Evolutionary conservation across 2,329 filamentous ascomycete genomes (phyloP), one percentile per base, ranked within the genome.

Genomic region (Beauveria pseudobassiana): DNA sequence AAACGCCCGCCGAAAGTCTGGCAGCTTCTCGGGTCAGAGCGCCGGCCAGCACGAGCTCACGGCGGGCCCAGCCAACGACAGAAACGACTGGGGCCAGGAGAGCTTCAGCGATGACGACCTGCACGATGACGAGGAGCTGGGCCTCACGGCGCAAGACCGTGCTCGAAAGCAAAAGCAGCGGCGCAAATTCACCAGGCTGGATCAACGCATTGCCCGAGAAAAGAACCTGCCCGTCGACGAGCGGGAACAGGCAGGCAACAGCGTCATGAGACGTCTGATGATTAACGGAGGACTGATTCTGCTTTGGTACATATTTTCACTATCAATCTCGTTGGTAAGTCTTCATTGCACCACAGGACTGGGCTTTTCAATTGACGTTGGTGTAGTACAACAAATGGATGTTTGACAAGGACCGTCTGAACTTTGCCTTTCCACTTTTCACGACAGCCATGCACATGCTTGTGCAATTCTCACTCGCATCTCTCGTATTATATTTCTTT

Each of bases 341-440:
- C 18, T 52, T 14, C 5, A 14, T n/a, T 22, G 28, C 43, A 45
- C 55, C 60, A 50, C 45, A 18, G 28, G 51, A 38, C 18, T n/a
- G 16, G 30, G 16, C 26, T n/a, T 22, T 14, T 22, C 51, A 49
- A 71, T 70, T 46, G 26, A 49, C 45, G 14, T 53, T 65, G 93
- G 88, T 98, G 55, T 66, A 95, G 88, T 99, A 98, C 81, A 99
- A 99, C 82, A 98, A 97, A 78, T 98, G 95, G 95, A 98, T 99
- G 93, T 98, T 99, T 77, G 90, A 90, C 70, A 83, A 88, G 64
- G 83, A 88, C 67, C 86, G 89, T 67, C 84, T 96, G 67, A 88
- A 97, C 75, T 99, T 99, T 73, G 87, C 90, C 57, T 98, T 95
- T 70, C 95, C 95, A 45, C 83, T 99, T 55, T 98, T 98, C 75